Evolutionary conservation across 805 yeast genomes (phyloP), one percentile per base, ranked within the genome.

Genomic region (Sugiyamaella marilandica): DNA sequence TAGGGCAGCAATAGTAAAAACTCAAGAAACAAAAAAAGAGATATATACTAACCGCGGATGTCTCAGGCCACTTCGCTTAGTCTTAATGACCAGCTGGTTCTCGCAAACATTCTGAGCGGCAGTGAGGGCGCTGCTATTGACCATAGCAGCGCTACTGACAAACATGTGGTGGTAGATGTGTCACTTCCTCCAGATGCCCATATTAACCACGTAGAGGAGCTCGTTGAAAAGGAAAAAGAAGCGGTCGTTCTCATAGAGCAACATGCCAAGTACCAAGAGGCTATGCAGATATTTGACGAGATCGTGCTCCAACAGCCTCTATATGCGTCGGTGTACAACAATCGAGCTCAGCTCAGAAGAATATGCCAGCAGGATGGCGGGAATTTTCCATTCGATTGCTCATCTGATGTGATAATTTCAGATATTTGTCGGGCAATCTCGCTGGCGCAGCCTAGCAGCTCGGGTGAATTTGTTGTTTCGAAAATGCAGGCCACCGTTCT

Each of bases 241-340:
- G 68, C 65, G 1, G 52, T 66, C 19, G 39, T 2, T n/a, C 51
- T 53, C 5, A 55, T 57, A 10, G 59, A 57, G 41, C 37, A 41
- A 18, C 33, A 50, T 11, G 49, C 49, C 9, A 51, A 59, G 10
- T 32, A 16, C 13, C 32, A 11, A 1, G 52, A 18, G 34, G 66
- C 66, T 1, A 19, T 56, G 37, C 54, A 29, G 9, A 31, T 61
- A 3, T 47, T 68, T 32, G 44, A 55, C 45, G 50, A 16, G 5
- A 52, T 68, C 29, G 52, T 68, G 5, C 46, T 19, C 7, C 36
- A 37, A 34, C 53, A 60, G n/a, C 70, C 71, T 8, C 26, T 45
- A 5, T 66, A 68, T 36, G 68, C 71, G 3, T 61, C 68, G 2
- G 70, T 65, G 3, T 67, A 68, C 56, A 66, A 65, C 55, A 68